Evolutionary conservation across 1,139 yeast species (phyloP), one percentile per base, ranked within the genome.

Genomic region (Candida sanyaensis): DNA sequence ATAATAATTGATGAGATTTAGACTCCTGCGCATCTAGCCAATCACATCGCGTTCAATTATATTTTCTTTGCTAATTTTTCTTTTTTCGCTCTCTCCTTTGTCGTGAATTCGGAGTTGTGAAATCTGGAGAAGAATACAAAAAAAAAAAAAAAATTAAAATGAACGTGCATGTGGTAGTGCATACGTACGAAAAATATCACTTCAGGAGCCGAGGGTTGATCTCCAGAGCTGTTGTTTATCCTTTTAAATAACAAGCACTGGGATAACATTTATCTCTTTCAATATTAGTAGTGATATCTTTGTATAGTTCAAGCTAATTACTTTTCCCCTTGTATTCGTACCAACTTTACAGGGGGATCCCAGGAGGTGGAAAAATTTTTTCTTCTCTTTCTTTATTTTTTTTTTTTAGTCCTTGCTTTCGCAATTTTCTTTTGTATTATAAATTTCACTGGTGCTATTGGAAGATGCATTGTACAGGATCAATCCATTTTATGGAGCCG

Each of bases 401-500:
- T 37, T 23, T 37, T 37, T 8, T 23, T 26, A 7, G 27, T 17
- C 21, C 21, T 17, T 17, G 21, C 21, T 37, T 37, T 24, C 11
- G 39, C 39, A 37, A 24, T 26, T 26, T 26, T 26, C n/a, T 11
- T 27, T n/a, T 28, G 28, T 37, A 45, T 45, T 34, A 45, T 34
- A 41, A 45, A 45, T 43, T 38, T 38, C 30, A 5, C 6, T 2
- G n/a, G 31, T 30, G n/a, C 23, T 27, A 45, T 45, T 45, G 48
- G 48, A 9, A 17, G 21, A 26, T 6, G 6, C 43, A 21, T 17
- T 41, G 28, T 45, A 27, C 45, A 45, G 45, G 30, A 41, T 28
- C 12, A 11, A 6, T 36, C 48, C 48, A 45, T 45, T 41, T 41
- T 34, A 45, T 42, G 48, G 48, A 34, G 23, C 48, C 48, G 48